phyloP scores from a whole-genome alignment of 2,329 filamentous ascomycete species.

The Dactylellina cionopaga region DNA sequence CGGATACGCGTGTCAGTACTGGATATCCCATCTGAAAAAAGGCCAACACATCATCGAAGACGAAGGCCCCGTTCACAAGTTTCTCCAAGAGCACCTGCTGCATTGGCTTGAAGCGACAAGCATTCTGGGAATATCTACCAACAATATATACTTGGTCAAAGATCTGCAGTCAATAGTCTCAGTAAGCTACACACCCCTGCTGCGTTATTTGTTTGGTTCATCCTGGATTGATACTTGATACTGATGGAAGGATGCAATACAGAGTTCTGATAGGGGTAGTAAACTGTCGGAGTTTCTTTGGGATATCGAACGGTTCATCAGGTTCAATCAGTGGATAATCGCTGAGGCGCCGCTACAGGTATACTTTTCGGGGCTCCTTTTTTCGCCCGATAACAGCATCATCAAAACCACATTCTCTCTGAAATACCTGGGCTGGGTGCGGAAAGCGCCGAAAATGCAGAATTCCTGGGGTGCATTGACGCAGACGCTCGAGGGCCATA shows the following conservation, averaged over 20 bases:
- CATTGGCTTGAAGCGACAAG: constrained; percentile 11
- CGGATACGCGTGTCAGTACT: constrained; percentile 14
- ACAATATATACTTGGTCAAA: neutral
- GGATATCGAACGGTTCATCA: neutral
- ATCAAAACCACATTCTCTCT: neutral
- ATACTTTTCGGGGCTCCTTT: constrained; percentile 21
- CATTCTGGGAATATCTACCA: neutral
- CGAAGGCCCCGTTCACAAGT: neutral
- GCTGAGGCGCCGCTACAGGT: constrained; percentile 17
- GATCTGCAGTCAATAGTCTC: neutral
- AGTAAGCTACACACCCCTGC: constrained; percentile 4
- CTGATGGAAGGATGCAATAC: constrained; percentile 68
- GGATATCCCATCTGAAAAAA: neutral
- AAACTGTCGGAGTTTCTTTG: neutral
- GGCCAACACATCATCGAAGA: neutral
- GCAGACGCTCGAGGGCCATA: neutral
- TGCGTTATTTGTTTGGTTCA: neutral
- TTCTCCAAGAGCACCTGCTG: constrained; percentile 5
- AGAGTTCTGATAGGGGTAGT: constrained; percentile 56
- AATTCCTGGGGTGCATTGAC: neutral
- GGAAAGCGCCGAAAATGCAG: neutral
- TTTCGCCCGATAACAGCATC: constrained; percentile 13
- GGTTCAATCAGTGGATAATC: neutral
- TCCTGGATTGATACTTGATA: constrained; percentile 12
- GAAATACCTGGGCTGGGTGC: neutral